A percentile compares a stretch with the other conserved stretches of the same genome.
These are phyloP conservation scores for Penicillium brasilianum DNA, from an alignment of 2,329 filamentous ascomycete genomes.

Conservation along the genomic window DNA sequence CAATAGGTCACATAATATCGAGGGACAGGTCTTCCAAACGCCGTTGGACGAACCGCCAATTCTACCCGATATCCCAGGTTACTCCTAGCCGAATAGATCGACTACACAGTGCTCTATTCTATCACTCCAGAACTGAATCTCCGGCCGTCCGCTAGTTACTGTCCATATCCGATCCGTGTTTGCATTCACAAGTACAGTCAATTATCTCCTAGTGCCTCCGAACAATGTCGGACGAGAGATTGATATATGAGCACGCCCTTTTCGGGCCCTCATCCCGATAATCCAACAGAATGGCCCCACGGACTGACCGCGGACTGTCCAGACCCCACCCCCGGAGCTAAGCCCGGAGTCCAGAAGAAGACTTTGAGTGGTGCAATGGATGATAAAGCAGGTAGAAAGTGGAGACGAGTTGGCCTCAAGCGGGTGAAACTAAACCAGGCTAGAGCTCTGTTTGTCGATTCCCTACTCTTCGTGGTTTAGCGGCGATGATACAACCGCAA, in stretches of 20 bases:
- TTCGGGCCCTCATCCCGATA: slow-evolving; percentile 4
- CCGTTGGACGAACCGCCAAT: neutral
- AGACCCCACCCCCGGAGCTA: slow-evolving; percentile 2
- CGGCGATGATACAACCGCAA: neutral
- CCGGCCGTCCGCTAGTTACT: neutral
- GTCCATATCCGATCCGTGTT: neutral
- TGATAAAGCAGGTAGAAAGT: neutral
- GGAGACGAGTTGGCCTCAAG: neutral
- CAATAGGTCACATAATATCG: neutral
- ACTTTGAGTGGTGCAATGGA: neutral
- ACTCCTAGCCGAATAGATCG: neutral
- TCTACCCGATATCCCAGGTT: no score
- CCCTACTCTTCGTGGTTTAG: neutral
- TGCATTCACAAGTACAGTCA: neutral
- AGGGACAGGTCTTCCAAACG: neutral
- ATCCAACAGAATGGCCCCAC: neutral
- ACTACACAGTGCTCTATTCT: no score
- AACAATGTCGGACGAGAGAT: neutral
- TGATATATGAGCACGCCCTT: neutral
- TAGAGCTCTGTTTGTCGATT: neutral
- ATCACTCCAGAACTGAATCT: no score
- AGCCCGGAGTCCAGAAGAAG: slow-evolving; percentile 5
- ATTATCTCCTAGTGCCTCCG: no score
- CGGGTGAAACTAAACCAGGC: neutral
- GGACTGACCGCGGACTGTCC: neutral